A percentile compares a stretch with the other conserved stretches of the same genome.
Conservation (phyloP, 1,139 yeast genomes). For the Geotrichum bryndzae region DNA sequence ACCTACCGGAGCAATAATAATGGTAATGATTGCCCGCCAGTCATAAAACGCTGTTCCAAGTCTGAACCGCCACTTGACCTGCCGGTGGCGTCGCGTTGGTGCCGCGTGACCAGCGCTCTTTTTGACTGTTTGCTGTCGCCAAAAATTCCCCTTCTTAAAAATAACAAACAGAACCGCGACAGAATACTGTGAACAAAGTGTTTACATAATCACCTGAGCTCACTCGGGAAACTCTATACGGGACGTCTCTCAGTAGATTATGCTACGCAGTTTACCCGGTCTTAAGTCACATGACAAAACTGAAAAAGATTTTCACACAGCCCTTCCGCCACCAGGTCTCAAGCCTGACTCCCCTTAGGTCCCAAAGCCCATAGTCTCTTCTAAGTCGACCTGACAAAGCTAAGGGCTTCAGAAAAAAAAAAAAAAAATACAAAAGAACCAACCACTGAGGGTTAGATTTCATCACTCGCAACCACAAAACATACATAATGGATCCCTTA, state of each 20-base stretch:
- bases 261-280: background rate
- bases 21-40: too few species aligned
- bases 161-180: too few species aligned
- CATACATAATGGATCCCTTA: slow-evolving; percentile 15
- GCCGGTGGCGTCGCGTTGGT: too few species aligned
- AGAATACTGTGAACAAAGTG: too few species aligned
- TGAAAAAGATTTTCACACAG: background rate
- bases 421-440: background rate
- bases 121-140: too few species aligned
- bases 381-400: too few species aligned
- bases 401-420: background rate
- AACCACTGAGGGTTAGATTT: background rate
- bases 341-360: background rate
- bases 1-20: too few species aligned
- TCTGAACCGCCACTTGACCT: too few species aligned
- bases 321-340: background rate
- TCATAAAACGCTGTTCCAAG: too few species aligned
- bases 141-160: too few species aligned
- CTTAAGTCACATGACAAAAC: background rate
- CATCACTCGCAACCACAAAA: background rate
- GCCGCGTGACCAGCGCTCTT: too few species aligned
- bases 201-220: too few species aligned
- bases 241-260: background rate
- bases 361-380: background rate
- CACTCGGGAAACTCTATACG: background rate